Evolutionary conservation across 805 yeast species (phyloP).

Genomic region (Saturnispora dispora): DNA sequence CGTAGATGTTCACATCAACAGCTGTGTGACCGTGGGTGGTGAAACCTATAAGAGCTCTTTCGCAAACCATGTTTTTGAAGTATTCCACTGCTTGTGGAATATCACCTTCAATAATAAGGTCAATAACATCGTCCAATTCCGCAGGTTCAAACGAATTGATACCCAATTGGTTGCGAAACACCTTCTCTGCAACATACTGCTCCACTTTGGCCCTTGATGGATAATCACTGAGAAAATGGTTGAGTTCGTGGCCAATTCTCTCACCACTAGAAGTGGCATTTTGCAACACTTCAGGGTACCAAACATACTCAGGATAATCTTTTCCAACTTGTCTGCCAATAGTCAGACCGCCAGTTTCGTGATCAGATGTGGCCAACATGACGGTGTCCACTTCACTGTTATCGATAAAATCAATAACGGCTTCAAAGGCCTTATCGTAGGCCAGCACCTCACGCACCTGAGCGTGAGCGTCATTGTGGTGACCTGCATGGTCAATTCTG

Average conservation of each 20-base stretch:
- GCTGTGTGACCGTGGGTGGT: conserved; percentile 94
- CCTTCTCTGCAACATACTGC: conserved; percentile 41
- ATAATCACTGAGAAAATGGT: conserved; percentile 7
- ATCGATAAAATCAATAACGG: conserved; percentile 64
- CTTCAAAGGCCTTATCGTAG: conserved; percentile 70
- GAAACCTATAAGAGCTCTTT: conserved; percentile 92
- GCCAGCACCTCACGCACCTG: conserved; percentile 88
- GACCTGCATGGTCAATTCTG: conserved; percentile 93
- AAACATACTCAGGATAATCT: conserved; percentile 73
- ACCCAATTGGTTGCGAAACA: conserved; percentile 60
- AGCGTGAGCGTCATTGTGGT: conserved; percentile 88
- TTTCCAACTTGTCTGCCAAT: conserved; percentile 67
- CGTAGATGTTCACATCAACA: conserved; percentile 90
- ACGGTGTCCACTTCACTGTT: conserved; percentile 65
- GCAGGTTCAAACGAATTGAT: conserved; percentile 44
- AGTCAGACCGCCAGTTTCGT: conserved; percentile 94
- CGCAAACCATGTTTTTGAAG: conserved; percentile 62
- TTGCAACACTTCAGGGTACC: conserved; percentile 74
- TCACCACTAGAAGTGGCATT: conserved; percentile 75
- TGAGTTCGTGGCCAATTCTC: conserved; percentile 30
- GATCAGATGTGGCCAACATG: conserved; percentile 80
- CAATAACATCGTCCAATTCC: conserved; percentile 42
- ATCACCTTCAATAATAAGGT: conserved; percentile 26
- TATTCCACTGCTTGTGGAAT: conserved; percentile 27
- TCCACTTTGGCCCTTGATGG: conserved; percentile 21